Evolutionary conservation across 2,329 filamentous ascomycete species (phyloP).

Genomic region (Thelonectria discophora): DNA sequence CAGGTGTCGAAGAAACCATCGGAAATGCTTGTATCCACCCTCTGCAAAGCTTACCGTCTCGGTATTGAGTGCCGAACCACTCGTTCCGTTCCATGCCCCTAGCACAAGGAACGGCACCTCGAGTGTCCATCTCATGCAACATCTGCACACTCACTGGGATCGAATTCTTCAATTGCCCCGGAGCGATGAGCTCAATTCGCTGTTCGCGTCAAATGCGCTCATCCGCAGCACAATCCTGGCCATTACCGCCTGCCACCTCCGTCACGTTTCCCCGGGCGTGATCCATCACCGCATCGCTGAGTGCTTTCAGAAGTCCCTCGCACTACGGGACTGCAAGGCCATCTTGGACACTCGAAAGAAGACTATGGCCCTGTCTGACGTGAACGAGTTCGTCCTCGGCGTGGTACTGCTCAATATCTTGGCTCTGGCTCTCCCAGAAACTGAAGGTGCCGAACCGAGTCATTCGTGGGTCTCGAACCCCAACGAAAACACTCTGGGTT

Average conservation of each 20-base stretch:
- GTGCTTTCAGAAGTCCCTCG: slow-evolving; percentile 15
- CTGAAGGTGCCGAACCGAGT: not conserved
- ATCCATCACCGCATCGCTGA: slow-evolving; percentile 16
- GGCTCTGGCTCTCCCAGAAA: slow-evolving; percentile 9
- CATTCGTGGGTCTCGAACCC: slow-evolving; percentile 16
- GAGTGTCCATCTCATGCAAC: slow-evolving; percentile 5
- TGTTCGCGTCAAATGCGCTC: slow-evolving; percentile 2
- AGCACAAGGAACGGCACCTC: slow-evolving; percentile 12
- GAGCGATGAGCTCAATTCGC: slow-evolving; percentile 11
- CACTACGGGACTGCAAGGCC: slow-evolving; percentile 7
- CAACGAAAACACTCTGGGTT: slow-evolving; percentile 6
- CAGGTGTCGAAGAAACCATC: slow-evolving; percentile 11
- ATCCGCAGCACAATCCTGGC: slow-evolving; percentile 16
- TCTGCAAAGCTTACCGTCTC: not conserved
- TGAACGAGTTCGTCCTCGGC: slow-evolving; percentile 7
- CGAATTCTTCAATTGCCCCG: slow-evolving; percentile 6
- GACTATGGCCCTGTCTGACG: slow-evolving; percentile 1
- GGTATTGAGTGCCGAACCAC: not conserved
- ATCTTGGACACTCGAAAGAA: not conserved
- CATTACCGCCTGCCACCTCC: slow-evolving; percentile 15
- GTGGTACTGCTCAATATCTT: slow-evolving; percentile 11
- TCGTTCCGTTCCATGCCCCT: slow-evolving; percentile 9
- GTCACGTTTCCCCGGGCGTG: slow-evolving; percentile 9
- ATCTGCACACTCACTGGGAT: slow-evolving; percentile 12
- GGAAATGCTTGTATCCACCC: slow-evolving; percentile 5